Base-by-base conservation (phyloP, 768 basidiomycete species). In the Xerocomus brunneocitrinus region DNA sequence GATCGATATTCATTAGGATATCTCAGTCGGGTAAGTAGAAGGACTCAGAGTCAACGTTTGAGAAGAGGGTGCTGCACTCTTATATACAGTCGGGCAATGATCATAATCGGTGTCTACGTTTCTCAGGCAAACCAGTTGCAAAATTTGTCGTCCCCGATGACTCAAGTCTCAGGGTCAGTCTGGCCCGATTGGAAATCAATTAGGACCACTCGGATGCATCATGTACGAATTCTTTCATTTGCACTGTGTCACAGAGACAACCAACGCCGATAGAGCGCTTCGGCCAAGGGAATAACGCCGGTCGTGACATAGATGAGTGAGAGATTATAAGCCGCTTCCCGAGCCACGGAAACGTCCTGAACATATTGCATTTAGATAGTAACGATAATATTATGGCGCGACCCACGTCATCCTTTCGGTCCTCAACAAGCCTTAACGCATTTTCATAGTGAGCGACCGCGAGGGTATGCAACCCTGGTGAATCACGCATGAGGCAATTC, bases 281-380 rank as follows among this genome's bases (percentile, higher is more conserved):
- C 79, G 3, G 89, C 91, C 27, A 91, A 66, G 0, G 82, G 77
- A 2, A 78, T 76, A 1, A 88, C 87, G 2, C 91, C 92, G 3
- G 89, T 91, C 49, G 81, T 79, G 7, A 87, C 81, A 69, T 85
- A 94, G 28, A 95, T 86, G 42, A 90, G 71, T 16, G 89, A 85
- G 25, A 98, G 75, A 61, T 97, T 97, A 70, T 93, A 92, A 0
- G 91, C 92, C 8, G 93, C 83, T 63, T 95, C 91, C 49, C 77
- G 76, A 1, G 84, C 82, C 36, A 91, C 73, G 4, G 77, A 77
- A 14, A 68, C 59, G 47, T 79, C 75, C 74, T 87, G 67, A 66
- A 70, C 49, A 19, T 5, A 13, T 35, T 4, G 32, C 52, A 28
- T 49, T 57, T 24, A 30, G 25, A 13, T 24, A 28, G 10, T 3